Evolutionary conservation across 2,329 filamentous ascomycete species (phyloP).

Genomic region (Fusarium tjaetaba): DNA sequence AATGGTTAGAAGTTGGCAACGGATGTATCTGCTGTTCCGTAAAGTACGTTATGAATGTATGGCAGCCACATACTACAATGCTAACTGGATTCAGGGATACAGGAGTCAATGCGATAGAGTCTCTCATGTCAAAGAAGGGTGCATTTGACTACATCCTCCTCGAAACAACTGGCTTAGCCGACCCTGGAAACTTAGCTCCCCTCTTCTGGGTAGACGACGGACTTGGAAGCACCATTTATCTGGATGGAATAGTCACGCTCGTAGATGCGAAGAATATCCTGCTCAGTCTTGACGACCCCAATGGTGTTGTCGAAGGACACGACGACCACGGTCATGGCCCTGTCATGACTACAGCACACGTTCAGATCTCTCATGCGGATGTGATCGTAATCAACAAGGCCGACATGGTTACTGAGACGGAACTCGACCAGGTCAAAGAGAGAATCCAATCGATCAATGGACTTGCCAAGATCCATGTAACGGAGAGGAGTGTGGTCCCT

Average conservation of each 20-base stretch:
- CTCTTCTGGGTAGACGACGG: slow-evolving; percentile 98
- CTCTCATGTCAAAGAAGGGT: slow-evolving; percentile 91
- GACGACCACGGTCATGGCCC: slow-evolving; percentile 68
- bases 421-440: slow-evolving; percentile 74
- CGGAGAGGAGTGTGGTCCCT: slow-evolving; percentile 81
- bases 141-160: slow-evolving; percentile 97
- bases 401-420: slow-evolving; percentile 77
- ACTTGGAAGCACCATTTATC: slow-evolving; percentile 91
- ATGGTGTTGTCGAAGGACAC: slow-evolving; percentile 62
- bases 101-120: slow-evolving; percentile 94
- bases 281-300: slow-evolving; percentile 79
- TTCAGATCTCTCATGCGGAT: slow-evolving; percentile 97
- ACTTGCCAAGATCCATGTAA: slow-evolving; percentile 84
- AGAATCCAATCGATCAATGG: slow-evolving; percentile 89
- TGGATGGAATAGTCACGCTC: slow-evolving; percentile 95
- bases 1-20: slow-evolving; percentile 96
- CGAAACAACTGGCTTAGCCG: slow-evolving; percentile 93
- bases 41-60: slow-evolving; percentile 65
- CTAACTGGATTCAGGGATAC: slow-evolving; percentile 71
- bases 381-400: slow-evolving; percentile 94
- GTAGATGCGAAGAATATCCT: slow-evolving; percentile 96
- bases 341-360: slow-evolving; percentile 88
- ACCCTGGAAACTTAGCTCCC: slow-evolving; percentile 94
- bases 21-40: slow-evolving; percentile 98
- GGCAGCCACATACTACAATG: neutral